Percentiles rank a stretch among this genome's conserved stretches.
phyloP scores from a whole-genome alignment of 2,329 filamentous ascomycete genomes.

The Aspergillus phoenicis region DNA sequence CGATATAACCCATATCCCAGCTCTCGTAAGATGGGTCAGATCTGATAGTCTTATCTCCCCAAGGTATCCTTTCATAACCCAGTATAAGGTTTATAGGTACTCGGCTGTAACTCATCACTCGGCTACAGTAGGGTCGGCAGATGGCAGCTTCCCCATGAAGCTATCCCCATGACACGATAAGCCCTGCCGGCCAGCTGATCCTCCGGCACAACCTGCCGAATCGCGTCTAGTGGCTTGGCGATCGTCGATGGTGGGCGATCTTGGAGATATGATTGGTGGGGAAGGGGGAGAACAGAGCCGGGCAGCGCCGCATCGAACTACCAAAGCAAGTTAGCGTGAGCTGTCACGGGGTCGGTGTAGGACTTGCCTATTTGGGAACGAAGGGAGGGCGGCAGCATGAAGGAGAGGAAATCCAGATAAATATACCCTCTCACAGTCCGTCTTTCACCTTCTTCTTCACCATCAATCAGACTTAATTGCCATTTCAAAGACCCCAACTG shows the following conservation, averaged over 20 bases:
- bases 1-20: too few species aligned
- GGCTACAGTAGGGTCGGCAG: background rate
- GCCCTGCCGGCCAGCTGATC: background rate
- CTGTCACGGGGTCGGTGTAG: constrained; percentile 7
- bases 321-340: background rate
- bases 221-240: constrained; percentile 5
- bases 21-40: background rate
- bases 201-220: constrained; percentile 14
- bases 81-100: background rate
- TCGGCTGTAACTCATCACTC: background rate
- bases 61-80: background rate
- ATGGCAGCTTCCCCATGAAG: background rate
- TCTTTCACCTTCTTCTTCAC: background rate
- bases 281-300: background rate
- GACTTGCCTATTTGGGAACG: constrained; percentile 6
- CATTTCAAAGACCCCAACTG: background rate
- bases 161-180: constrained; percentile 2
- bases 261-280: background rate
- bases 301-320: constrained; percentile 7
- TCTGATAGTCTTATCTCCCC: background rate
- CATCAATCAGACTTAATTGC: background rate
- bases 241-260: constrained; percentile 4
- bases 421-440: background rate
- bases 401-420: background rate
- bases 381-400: background rate